phyloP scores from a whole-genome alignment of 805 yeast species.

The Zygoascus biomembranicola region DNA sequence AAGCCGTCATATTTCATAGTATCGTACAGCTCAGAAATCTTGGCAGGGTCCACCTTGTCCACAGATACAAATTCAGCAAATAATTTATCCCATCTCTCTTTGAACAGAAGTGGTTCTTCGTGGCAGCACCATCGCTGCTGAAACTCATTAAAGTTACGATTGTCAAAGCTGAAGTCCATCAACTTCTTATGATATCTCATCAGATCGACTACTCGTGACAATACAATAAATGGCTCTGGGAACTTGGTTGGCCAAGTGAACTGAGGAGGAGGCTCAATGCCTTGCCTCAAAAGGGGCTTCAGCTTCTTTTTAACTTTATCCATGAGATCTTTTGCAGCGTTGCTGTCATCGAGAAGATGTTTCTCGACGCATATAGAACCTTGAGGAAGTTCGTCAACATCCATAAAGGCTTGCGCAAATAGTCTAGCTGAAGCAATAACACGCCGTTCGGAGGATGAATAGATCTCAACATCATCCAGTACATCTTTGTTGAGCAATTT shows the following conservation, averaged over 20 bases:
- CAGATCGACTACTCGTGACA: conserved; percentile 86
- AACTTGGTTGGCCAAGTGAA: conserved; percentile 98
- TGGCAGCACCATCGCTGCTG: conserved; percentile 93
- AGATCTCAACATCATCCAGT: conserved; percentile 76
- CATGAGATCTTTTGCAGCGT: conserved; percentile 97
- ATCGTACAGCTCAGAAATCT: conserved; percentile 92
- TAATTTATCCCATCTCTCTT: conserved; percentile 95
- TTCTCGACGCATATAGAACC: conserved; percentile 77
- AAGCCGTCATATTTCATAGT: conserved; percentile 98
- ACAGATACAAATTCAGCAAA: conserved; percentile 86
- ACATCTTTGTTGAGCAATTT: conserved; percentile 78
- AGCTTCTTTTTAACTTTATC: conserved; percentile 95
- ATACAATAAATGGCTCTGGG: conserved; percentile 94
- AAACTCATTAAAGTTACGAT: conserved; percentile 56
- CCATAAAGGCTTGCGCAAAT: conserved; percentile 72
- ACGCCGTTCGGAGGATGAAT: conserved; percentile 88
- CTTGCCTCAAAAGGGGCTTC: conserved; percentile 89
- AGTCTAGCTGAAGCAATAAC: conserved; percentile 88
- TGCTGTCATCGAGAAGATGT: conserved; percentile 88
- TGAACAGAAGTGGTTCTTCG: conserved; percentile 83
- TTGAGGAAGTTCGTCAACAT: conserved; percentile 61
- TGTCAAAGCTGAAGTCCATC: conserved; percentile 70
- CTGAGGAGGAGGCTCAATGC: conserved; percentile 94
- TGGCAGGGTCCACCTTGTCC: conserved; percentile 96
- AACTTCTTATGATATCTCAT: conserved; percentile 86